Conservation (phyloP, 2,329 filamentous ascomycete species). For the Sporothrix luriei region DNA sequence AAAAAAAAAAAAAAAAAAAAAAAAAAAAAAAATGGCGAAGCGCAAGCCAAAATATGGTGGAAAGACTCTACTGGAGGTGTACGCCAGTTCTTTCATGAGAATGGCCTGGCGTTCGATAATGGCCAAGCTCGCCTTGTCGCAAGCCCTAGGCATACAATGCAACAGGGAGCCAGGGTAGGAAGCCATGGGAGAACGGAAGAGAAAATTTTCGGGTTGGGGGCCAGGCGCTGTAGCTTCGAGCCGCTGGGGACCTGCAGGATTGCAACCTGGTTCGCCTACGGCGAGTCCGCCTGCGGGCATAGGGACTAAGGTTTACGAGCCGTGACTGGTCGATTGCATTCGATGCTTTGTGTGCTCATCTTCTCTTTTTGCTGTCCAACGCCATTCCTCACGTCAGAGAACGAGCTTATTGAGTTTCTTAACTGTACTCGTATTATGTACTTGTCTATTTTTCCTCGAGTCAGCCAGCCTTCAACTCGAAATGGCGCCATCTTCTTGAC, state of each 20-base stretch:
- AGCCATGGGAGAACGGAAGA: not conserved
- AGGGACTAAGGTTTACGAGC: conserved; percentile 2
- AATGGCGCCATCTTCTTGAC: not conserved
- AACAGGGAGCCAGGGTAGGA: not conserved
- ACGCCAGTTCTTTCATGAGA: conserved; percentile 1
- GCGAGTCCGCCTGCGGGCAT: not conserved
- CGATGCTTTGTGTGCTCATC: not conserved
- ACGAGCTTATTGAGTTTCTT: not conserved
- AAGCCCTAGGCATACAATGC: not conserved
- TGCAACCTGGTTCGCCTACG: not conserved
- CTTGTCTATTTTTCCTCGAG: not conserved
- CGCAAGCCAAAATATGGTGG: not conserved
- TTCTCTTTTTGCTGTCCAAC: not conserved
- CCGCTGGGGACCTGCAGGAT: not conserved
- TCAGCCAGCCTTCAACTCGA: not conserved
- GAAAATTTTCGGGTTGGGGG: conserved; percentile 4
- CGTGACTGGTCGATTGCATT: conserved; percentile 19
- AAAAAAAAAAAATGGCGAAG: not conserved
- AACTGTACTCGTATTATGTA: not conserved
- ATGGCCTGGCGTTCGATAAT: conserved; percentile 16
- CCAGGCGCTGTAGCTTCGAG: not conserved
- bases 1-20: conserved; percentile 1
- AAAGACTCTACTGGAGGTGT: not conserved
- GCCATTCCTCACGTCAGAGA: conserved; percentile 13
- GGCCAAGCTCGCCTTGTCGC: not conserved